Evolutionary conservation across 1,139 yeast species (phyloP).

Genomic region (Casaregolazyma lundiana): DNA sequence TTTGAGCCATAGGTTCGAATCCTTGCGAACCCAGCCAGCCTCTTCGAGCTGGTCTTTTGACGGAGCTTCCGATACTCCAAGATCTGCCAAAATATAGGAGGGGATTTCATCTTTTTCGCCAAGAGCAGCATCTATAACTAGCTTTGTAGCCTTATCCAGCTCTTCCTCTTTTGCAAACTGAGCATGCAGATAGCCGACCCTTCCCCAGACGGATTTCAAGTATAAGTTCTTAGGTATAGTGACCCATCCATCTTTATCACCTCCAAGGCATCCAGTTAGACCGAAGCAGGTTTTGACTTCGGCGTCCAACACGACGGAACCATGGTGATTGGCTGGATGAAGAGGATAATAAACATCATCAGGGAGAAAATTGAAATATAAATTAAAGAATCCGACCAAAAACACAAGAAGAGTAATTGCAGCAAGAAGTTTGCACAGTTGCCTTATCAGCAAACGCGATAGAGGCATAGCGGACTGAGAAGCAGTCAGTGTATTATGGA

Average conservation of each 20-base stretch:
- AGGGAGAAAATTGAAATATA: conserved; percentile 32
- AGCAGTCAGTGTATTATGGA: background rate
- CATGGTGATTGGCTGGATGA: conserved; percentile 24
- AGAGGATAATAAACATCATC: conserved; percentile 29
- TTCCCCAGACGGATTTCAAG: conserved; percentile 31
- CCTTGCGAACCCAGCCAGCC: background rate
- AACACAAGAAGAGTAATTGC: conserved; percentile 19
- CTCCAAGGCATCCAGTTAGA: conserved; percentile 24
- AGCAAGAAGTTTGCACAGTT: conserved; percentile 23
- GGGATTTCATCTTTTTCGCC: conserved; percentile 20
- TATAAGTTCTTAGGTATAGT: conserved; percentile 33
- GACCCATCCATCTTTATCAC: conserved; percentile 29
- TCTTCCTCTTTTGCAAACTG: conserved; percentile 27
- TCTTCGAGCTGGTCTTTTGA: conserved; percentile 6
- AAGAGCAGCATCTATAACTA: conserved; percentile 30
- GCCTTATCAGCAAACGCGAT: conserved; percentile 30
- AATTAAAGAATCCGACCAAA: conserved; percentile 25
- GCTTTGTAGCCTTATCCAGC: conserved; percentile 23
- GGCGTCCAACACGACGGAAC: conserved; percentile 32
- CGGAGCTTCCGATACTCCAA: conserved; percentile 6
- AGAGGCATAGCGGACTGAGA: conserved; percentile 11
- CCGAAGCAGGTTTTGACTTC: conserved; percentile 28
- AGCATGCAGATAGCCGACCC: conserved; percentile 27
- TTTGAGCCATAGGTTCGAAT: background rate
- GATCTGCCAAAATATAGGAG: conserved; percentile 18